Percentiles rank a stretch among this genome's conserved stretches.
These are phyloP conservation scores for Zymoseptoria ardabiliae DNA, from an alignment of 2,329 filamentous ascomycete genomes.

Conservation along the genomic window DNA sequence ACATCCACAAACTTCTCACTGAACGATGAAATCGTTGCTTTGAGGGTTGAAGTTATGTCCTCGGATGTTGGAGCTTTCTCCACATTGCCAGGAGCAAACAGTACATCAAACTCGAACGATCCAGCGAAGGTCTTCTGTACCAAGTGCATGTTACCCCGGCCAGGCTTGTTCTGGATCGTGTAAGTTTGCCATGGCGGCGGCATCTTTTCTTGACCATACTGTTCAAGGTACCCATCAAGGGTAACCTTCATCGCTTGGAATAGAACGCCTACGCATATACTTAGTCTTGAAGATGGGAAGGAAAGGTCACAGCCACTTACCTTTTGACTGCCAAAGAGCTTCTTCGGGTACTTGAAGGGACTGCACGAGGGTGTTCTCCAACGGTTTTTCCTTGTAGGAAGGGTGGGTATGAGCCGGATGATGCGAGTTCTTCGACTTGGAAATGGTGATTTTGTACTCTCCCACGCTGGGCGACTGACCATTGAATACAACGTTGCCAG, in stretches of 20 bases:
- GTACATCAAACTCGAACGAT: constrained; percentile 81
- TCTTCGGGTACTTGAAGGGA: constrained; percentile 62
- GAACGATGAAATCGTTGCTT: constrained; percentile 60
- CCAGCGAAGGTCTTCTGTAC: constrained; percentile 90
- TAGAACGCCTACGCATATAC: constrained; percentile 46
- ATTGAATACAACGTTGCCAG: constrained; percentile 58
- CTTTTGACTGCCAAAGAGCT: constrained; percentile 75
- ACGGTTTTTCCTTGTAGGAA: constrained; percentile 59
- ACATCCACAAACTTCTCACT: constrained; percentile 64
- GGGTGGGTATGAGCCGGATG: constrained; percentile 53
- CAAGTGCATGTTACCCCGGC: constrained; percentile 71
- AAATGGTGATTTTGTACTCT: constrained; percentile 71
- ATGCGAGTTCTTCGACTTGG: constrained; percentile 59
- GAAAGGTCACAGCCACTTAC: constrained; percentile 39
- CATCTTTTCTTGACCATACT: constrained; percentile 57
- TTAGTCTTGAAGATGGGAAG: constrained; percentile 16
- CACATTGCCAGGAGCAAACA: constrained; percentile 73
- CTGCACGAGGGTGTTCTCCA: constrained; percentile 68
- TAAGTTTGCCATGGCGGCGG: constrained; percentile 83
- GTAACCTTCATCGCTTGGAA: constrained; percentile 58
- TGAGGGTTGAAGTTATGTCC: constrained; percentile 63
- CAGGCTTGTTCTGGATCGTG: constrained; percentile 63
- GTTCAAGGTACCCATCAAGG: constrained; percentile 51
- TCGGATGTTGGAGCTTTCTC: constrained; percentile 35
- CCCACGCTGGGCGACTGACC: constrained; percentile 68